These are phyloP conservation scores for Medicago arabica DNA, from an alignment of 306 rosid species.

Conservation along the genomic window DNA sequence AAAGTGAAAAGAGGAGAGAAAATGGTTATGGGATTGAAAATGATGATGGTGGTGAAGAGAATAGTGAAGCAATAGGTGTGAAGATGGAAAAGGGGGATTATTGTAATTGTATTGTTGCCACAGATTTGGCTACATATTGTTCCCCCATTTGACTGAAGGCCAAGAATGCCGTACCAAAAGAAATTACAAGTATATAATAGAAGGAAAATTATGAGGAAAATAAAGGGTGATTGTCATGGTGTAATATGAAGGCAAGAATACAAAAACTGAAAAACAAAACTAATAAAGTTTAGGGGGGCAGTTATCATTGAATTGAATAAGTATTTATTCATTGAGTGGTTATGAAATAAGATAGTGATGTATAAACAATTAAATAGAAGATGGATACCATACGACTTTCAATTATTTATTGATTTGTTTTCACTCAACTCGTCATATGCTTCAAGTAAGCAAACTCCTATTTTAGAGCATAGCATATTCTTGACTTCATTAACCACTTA, in stretches of 20 bases:
- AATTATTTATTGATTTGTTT: conserved; percentile 27
- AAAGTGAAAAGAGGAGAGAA: neutral
- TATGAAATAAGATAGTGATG: conserved; percentile 29
- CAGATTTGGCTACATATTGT: conserved; percentile 49
- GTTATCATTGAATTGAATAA: conserved; percentile 5
- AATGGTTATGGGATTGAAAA: conserved; percentile 8
- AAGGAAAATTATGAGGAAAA: neutral
- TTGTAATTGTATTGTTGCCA: conserved; percentile 33
- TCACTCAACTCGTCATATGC: neutral
- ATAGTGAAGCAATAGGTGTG: neutral
- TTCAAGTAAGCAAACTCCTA: conserved; percentile 25
- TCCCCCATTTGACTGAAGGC: conserved; percentile 37
- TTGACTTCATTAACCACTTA: conserved; percentile 37
- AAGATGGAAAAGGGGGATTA: conserved; percentile 36
- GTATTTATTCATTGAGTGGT: conserved; percentile 30
- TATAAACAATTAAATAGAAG: conserved; percentile 24
- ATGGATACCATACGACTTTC: conserved; percentile 12
- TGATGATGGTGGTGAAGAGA: conserved; percentile 18
- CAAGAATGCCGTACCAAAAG: conserved; percentile 40
- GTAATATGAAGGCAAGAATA: conserved; percentile 26
- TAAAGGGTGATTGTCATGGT: conserved; percentile 16
- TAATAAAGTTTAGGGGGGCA: neutral
- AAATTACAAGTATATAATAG: conserved; percentile 8
- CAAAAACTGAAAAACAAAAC: conserved; percentile 30
- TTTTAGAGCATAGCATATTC: conserved; percentile 33